Evolutionary conservation across 805 yeast species (phyloP).

Genomic region (Scheffersomyces stipitis): DNA sequence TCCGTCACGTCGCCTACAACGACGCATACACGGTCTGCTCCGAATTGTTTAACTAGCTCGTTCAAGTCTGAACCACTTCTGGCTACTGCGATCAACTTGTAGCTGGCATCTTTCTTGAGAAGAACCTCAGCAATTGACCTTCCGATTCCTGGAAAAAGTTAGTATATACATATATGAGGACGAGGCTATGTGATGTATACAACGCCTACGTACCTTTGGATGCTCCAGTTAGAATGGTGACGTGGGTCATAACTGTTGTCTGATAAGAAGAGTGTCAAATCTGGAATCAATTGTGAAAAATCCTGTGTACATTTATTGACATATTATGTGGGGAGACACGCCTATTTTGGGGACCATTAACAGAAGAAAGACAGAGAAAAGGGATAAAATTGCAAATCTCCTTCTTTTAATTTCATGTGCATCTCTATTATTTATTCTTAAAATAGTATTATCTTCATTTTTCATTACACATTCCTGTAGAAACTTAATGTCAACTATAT

Average conservation of each 20-base stretch:
- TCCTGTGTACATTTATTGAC: too few relatives aligned
- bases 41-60: conserved; percentile 43
- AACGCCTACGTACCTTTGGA: conserved; percentile 54
- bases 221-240: conserved; percentile 59
- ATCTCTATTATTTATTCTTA: too few relatives aligned
- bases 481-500: too few relatives aligned
- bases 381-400: too few relatives aligned
- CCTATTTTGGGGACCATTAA: too few relatives aligned
- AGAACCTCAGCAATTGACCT: conserved; percentile 60
- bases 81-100: conserved; percentile 67
- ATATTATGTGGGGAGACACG: too few relatives aligned
- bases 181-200: not conserved
- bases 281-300: too few relatives aligned
- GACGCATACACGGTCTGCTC: conserved; percentile 47
- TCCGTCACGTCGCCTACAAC: conserved; percentile 64
- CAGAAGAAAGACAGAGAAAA: too few relatives aligned
- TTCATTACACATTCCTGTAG: too few relatives aligned
- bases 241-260: conserved; percentile 16
- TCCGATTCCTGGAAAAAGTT: conserved; percentile 66
- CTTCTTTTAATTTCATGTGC: too few relatives aligned
- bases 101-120: conserved; percentile 33
- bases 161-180: conserved; percentile 3
- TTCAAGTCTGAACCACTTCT: conserved; percentile 54
- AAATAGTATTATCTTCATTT: too few relatives aligned
- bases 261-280: too few relatives aligned